Percentiles rank a stretch among this genome's conserved stretches.
These are phyloP conservation scores for Diplodia seriata DNA, from an alignment of 2,329 filamentous ascomycete genomes.

Conservation along the genomic window DNA sequence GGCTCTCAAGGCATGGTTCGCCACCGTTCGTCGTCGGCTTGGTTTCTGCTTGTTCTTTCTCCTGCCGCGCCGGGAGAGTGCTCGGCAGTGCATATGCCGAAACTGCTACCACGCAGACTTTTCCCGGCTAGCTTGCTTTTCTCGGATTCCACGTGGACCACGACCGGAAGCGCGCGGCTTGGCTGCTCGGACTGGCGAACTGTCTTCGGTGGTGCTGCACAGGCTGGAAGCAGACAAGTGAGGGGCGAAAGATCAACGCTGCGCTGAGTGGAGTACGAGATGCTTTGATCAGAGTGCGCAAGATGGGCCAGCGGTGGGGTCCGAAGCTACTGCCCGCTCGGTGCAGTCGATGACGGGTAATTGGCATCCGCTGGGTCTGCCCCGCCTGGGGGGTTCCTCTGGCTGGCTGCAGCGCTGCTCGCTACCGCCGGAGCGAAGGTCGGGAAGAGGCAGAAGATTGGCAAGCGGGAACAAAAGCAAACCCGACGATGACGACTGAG, in stretches of 20 bases:
- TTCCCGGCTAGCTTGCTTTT: no score
- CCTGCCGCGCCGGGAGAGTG: no score
- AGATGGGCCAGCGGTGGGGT: background rate
- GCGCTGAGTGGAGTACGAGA: no score
- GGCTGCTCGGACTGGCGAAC: background rate
- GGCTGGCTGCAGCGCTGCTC: background rate
- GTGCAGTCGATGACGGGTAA: background rate
- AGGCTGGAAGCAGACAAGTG: background rate
- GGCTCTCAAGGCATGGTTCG: no score
- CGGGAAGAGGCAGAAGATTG: slow-evolving; percentile 1
- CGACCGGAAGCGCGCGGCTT: background rate
- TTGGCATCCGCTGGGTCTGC: background rate
- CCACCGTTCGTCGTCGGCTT: no score
- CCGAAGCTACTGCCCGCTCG: background rate
- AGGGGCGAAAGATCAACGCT: background rate
- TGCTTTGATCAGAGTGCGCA: no score
- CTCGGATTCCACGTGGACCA: no score
- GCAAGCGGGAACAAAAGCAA: background rate
- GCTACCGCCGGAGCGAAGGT: background rate
- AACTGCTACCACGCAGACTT: no score
- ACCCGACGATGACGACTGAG: background rate
- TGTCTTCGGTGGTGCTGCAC: background rate
- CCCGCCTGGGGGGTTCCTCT: background rate
- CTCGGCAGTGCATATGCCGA: no score
- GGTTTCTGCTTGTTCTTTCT: no score